Evolutionary conservation across 2,329 filamentous ascomycete species (phyloP), one percentile per base, ranked within the genome.

Genomic region (Cladosporium cucumerinum): DNA sequence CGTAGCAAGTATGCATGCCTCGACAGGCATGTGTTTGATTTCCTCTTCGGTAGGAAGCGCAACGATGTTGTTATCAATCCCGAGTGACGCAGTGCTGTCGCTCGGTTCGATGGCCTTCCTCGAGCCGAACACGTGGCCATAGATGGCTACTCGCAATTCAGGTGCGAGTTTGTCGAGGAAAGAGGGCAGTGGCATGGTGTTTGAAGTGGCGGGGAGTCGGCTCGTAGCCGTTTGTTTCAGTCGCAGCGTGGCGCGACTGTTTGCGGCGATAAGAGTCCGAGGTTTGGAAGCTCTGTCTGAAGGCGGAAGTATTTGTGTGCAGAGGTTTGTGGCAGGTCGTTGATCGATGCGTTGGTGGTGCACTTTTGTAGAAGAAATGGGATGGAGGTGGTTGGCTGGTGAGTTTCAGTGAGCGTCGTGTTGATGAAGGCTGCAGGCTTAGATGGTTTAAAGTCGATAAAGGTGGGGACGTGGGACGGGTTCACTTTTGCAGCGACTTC

Each of bases 1-100:
- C 14, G 58, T 58, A 0, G 59, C 60, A 18, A 69, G 55, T 39
- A 69, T 67, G 2, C 57, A 32, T 0, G 54, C 63, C n/a, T 57
- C 52, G 18, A 34, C 26, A 5, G n/a, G 11, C 28, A 12, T 10
- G 23, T 55, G 52, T 8, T 28, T 18, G 8, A 36, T 5, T 21
- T 8, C 25, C 14, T 18, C 12, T 2, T 28, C 25, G 2, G 25
- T 26, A 23, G 55, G 14, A 10, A 59, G 39, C 18, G 25, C 10
- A 26, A 34, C 2, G 3, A n/a, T 21, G 0, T 23, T 26, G 8
- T 49, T 60, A 21, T 43, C 32, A 12, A 54, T 54, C 4, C 59
- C 59, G 3, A 54, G 46, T 2, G 49, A 52, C 2, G 49, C 49
- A 21, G 48, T 28, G 16, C 39, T 34, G 43, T 21, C n/a, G 60